Percentiles rank a stretch among this genome's conserved stretches.
Evolutionary conservation across 139 green algal genomes (phyloP).

Genomic region (Monoraphidium neglectum): DNA sequence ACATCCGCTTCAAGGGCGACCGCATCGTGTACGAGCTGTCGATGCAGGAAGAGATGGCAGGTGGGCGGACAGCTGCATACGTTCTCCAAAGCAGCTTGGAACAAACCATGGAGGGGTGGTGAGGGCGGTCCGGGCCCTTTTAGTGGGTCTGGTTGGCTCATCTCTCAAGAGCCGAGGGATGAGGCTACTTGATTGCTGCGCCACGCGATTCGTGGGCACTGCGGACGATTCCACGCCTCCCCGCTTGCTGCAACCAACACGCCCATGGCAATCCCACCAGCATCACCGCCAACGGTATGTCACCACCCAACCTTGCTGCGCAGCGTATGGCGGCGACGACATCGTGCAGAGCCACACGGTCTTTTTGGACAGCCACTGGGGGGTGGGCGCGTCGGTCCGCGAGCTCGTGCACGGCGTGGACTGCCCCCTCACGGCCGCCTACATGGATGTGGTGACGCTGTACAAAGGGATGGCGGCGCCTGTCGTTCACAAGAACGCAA

Average conservation of each 20-base stretch:
- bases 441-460: constrained; percentile 28
- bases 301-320: no score
- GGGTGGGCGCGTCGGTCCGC: constrained; percentile 11
- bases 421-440: constrained; percentile 29
- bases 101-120: no score
- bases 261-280: no score
- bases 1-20: constrained; percentile 34
- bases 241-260: no score
- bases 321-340: constrained; percentile 32
- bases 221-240: no score
- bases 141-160: no score
- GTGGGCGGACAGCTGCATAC: neutral
- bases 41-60: constrained; percentile 32
- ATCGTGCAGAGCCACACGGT: constrained; percentile 28
- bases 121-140: no score
- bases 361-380: constrained; percentile 34
- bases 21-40: constrained; percentile 36
- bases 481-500: constrained; percentile 12
- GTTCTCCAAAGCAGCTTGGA: neutral
- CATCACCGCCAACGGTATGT: no score
- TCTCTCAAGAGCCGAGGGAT: no score
- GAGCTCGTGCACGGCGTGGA: constrained; percentile 26
- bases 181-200: no score
- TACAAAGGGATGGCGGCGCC: constrained; percentile 17
- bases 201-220: no score